Conservation (phyloP, 2,329 filamentous ascomycete species). For the Sclerotinia subarctica region DNA sequence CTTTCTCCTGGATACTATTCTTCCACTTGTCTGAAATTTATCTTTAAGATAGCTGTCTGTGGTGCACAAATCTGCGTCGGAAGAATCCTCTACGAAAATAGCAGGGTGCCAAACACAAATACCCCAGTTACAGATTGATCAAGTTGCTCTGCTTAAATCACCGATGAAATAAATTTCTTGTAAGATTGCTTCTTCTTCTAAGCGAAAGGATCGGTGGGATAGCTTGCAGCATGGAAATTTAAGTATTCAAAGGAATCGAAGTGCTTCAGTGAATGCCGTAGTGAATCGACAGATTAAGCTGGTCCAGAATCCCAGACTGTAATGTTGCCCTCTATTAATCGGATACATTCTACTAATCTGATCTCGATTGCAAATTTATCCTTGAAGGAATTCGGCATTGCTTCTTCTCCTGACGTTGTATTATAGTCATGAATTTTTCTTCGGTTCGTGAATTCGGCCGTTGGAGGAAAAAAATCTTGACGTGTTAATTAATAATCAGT, state of each 20-base stretch:
- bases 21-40: accelerated
- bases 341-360: too few species aligned
- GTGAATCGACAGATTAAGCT: neutral
- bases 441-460: too few species aligned
- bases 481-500: neutral
- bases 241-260: too few species aligned
- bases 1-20: neutral
- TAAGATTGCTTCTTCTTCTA: neutral
- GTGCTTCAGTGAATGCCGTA: neutral
- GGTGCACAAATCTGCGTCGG: neutral
- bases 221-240: too few species aligned
- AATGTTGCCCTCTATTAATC: neutral
- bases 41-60: neutral
- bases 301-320: neutral
- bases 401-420: too few species aligned
- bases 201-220: neutral
- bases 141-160: neutral
- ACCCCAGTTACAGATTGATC: too few species aligned
- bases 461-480: neutral
- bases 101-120: neutral
- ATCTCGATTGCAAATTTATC: too few species aligned
- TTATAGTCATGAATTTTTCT: too few species aligned
- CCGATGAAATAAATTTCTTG: too few species aligned
- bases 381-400: too few species aligned
- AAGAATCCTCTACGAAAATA: neutral